Evolutionary conservation across 2,329 filamentous ascomycete species (phyloP).

Genomic region (Colletotrichum ledebouriae): DNA sequence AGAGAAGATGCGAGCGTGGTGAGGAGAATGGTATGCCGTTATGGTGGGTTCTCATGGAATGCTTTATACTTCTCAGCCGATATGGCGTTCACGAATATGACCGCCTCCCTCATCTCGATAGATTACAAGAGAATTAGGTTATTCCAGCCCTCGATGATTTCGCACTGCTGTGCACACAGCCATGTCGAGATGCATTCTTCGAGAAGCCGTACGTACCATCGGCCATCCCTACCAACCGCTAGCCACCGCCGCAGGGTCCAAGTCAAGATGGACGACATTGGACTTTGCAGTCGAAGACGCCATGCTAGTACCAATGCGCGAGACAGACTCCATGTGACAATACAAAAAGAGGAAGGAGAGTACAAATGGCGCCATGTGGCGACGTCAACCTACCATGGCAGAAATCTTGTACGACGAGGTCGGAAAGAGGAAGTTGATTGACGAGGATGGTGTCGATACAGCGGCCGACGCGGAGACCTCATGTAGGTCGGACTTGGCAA

Average conservation of each 20-base stretch:
- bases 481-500: slow-evolving; percentile 37
- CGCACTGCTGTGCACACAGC: slow-evolving; percentile 18
- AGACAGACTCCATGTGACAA: slow-evolving; percentile 32
- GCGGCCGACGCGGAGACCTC: not conserved
- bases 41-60: not conserved
- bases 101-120: not conserved
- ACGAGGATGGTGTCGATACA: slow-evolving; percentile 18
- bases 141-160: slow-evolving; percentile 6
- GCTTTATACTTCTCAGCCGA: slow-evolving; percentile 24
- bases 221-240: not conserved
- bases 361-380: slow-evolving; percentile 36
- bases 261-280: not conserved
- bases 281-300: slow-evolving; percentile 2
- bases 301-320: not conserved
- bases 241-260: slow-evolving; percentile 14
- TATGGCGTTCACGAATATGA: not conserved
- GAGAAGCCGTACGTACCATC: slow-evolving; percentile 21
- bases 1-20: slow-evolving; percentile 24
- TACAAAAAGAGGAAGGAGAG: slow-evolving; percentile 40
- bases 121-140: slow-evolving; percentile 10
- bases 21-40: not conserved
- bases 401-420: slow-evolving; percentile 15
- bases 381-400: slow-evolving; percentile 17
- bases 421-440: slow-evolving; percentile 35
- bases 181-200: not conserved